phyloP scores from a whole-genome alignment of 1,284 basidiomycete genomes.

The Sanghuangporus weigelae region DNA sequence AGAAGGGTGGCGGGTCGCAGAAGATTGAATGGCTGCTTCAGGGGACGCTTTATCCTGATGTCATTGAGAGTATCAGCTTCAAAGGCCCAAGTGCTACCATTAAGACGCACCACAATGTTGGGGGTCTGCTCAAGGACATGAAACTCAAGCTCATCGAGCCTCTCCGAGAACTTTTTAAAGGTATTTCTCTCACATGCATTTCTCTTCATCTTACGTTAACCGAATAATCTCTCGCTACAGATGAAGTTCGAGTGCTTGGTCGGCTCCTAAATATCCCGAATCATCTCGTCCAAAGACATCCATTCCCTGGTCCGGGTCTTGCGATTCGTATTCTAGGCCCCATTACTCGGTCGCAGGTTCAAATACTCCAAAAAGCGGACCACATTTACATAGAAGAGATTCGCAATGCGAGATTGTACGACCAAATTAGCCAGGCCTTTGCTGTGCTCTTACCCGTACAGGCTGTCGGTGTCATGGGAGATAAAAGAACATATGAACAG shows the following conservation, averaged over 20 bases:
- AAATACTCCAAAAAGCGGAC: conserved; percentile 93
- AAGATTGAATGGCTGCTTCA: conserved; percentile 96
- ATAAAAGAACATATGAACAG: conserved; percentile 96
- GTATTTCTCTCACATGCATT: conserved; percentile 36
- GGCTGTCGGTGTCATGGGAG: conserved; percentile 98
- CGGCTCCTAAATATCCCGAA: conserved; percentile 88
- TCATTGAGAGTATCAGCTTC: conserved; percentile 99
- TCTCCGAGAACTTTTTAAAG: conserved; percentile 96
- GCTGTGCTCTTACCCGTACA: conserved; percentile 95
- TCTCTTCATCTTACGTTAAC: not conserved
- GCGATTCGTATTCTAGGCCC: conserved; percentile 98
- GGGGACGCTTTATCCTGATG: conserved; percentile 99
- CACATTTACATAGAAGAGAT: conserved; percentile 99
- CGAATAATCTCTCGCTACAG: conserved; percentile 36
- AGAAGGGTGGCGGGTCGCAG: conserved; percentile 69
- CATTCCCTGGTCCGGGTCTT: conserved; percentile 98
- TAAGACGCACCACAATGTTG: conserved; percentile 99
- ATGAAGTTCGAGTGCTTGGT: conserved; percentile 94
- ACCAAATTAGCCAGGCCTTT: conserved; percentile 96
- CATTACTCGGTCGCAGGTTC: conserved; percentile 90
- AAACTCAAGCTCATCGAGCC: conserved; percentile 99
- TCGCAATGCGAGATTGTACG: conserved; percentile 85
- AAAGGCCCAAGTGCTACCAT: conserved; percentile 99
- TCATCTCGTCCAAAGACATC: conserved; percentile 93
- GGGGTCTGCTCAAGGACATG: conserved; percentile 96